These are phyloP conservation scores for Talaromyces sp. DNA, from an alignment of 2,329 filamentous ascomycete species.

Conservation along the genomic window DNA sequence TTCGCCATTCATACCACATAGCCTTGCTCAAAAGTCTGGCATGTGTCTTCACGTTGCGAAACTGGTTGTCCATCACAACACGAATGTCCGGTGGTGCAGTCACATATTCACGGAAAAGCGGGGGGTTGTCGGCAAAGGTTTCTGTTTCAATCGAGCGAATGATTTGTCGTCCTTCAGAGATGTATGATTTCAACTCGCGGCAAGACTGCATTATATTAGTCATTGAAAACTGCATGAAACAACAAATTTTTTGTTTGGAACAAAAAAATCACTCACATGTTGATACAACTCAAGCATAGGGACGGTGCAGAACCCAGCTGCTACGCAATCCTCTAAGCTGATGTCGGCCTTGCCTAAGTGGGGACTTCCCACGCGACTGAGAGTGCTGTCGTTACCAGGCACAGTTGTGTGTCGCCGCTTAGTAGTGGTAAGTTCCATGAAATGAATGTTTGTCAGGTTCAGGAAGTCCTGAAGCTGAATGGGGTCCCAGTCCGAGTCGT, in stretches of 20 bases:
- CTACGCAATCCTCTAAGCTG: slow-evolving; percentile 69
- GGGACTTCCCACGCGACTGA: slow-evolving; percentile 18
- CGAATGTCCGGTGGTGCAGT: slow-evolving; percentile 79
- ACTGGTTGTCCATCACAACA: slow-evolving; percentile 87
- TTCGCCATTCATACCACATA: slow-evolving; percentile 98
- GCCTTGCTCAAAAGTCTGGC: slow-evolving; percentile 86
- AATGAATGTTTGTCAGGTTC: slow-evolving; percentile 91
- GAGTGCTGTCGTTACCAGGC: slow-evolving; percentile 43
- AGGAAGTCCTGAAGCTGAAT: slow-evolving; percentile 90
- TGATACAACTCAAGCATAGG: slow-evolving; percentile 94
- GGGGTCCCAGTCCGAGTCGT: slow-evolving; percentile 47
- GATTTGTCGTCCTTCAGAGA: slow-evolving; percentile 83
- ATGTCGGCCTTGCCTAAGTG: slow-evolving; percentile 18
- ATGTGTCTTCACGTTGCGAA: slow-evolving; percentile 95
- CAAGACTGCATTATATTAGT: slow-evolving; percentile 55
- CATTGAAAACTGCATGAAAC: background rate
- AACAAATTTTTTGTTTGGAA: background rate
- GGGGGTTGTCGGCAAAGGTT: slow-evolving; percentile 83
- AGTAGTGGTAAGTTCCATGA: slow-evolving; percentile 97
- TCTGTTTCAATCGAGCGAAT: slow-evolving; percentile 88
- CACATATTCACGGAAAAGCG: slow-evolving; percentile 87
- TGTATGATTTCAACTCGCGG: slow-evolving; percentile 93
- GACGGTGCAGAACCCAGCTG: slow-evolving; percentile 84
- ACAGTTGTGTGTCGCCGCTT: slow-evolving; percentile 83
- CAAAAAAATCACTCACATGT: slow-evolving; percentile 55